Percentiles rank a stretch among this genome's conserved stretches.
Evolutionary conservation across 208 protist genomes (phyloP).

Genomic region (Crithidia acanthocephali): DNA sequence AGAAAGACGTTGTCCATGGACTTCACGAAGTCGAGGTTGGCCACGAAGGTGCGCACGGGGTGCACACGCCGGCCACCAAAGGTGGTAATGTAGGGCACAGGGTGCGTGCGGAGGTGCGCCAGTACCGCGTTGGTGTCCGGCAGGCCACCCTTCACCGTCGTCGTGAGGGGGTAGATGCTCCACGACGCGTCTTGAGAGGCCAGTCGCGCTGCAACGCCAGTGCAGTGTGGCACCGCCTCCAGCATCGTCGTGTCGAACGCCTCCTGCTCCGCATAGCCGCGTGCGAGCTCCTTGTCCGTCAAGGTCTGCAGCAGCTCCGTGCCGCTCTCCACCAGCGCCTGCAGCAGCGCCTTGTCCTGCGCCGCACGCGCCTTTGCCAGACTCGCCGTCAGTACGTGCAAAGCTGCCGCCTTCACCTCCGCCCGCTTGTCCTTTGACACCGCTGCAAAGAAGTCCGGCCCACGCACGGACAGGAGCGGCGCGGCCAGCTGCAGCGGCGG

Average conservation of each 20-base stretch:
- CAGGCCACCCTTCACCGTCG: conserved; percentile 16
- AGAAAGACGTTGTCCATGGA: conserved; percentile 78
- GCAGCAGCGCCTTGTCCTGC: conserved; percentile 29
- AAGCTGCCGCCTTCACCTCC: conserved; percentile 41
- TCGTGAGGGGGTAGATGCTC: conserved; percentile 18
- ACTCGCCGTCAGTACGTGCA: conserved; percentile 42
- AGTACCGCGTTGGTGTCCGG: conserved; percentile 29
- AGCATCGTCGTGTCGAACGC: conserved; percentile 51
- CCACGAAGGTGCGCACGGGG: conserved; percentile 70
- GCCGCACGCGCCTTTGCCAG: conserved; percentile 33
- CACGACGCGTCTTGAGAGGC: conserved; percentile 24
- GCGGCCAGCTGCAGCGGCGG: conserved; percentile 25
- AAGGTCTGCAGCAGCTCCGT: conserved; percentile 65
- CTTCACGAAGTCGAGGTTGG: conserved; percentile 51
- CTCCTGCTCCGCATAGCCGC: conserved; percentile 40
- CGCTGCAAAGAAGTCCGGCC: conserved; percentile 82
- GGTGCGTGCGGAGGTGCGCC: conserved; percentile 12
- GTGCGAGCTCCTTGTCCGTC: conserved; percentile 46
- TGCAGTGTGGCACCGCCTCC: conserved; percentile 39
- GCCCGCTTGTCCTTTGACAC: conserved; percentile 52
- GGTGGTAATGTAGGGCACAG: conserved; percentile 29
- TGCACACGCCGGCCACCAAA: conserved; percentile 43
- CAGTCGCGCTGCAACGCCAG: conserved; percentile 50
- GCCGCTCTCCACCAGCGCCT: conserved; percentile 70
- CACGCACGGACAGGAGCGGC: conserved; percentile 30